Evolutionary conservation across 257 asterid species (phyloP).

Genomic region (Petrea volubilis): DNA sequence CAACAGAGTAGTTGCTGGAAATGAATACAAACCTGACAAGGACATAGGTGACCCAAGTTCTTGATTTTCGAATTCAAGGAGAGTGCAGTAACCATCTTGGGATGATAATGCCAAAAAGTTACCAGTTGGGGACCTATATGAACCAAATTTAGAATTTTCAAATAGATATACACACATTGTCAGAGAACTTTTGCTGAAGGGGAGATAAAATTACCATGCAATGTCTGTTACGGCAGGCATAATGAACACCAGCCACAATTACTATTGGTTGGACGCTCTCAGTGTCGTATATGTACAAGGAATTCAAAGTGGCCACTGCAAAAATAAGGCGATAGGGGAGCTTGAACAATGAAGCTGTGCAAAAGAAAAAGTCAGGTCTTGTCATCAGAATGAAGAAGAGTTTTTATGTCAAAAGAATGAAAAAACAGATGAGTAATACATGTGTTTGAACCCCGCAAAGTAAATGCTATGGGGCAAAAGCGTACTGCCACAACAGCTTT

Average conservation of each 20-base stretch:
- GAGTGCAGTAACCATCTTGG: constrained; percentile 98
- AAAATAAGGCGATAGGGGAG: constrained; percentile 91
- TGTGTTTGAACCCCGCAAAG: constrained; percentile 62
- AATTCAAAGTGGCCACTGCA: constrained; percentile 93
- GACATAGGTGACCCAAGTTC: constrained; percentile 72
- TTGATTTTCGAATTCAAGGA: constrained; percentile 77
- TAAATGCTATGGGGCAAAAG: constrained; percentile 76
- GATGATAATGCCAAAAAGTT: constrained; percentile 77
- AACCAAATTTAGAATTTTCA: background rate
- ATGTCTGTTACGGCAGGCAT: constrained; percentile 95
- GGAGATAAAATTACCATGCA: constrained; percentile 64
- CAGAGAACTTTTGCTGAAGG: background rate
- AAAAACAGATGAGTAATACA: constrained; percentile 39
- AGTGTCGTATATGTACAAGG: constrained; percentile 84
- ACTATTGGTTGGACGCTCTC: constrained; percentile 90
- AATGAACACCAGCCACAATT: constrained; percentile 84
- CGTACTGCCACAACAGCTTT: constrained; percentile 96
- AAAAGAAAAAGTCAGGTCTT: constrained; percentile 14
- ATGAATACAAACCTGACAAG: constrained; percentile 48
- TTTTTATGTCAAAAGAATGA: background rate
- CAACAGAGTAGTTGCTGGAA: background rate
- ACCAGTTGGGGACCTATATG: constrained; percentile 74
- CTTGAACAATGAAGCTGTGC: constrained; percentile 72
- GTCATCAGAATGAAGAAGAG: constrained; percentile 22
- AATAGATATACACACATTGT: background rate